Conservation (phyloP, 139 green algal species). For the Edaphochlamys debaryana region DNA sequence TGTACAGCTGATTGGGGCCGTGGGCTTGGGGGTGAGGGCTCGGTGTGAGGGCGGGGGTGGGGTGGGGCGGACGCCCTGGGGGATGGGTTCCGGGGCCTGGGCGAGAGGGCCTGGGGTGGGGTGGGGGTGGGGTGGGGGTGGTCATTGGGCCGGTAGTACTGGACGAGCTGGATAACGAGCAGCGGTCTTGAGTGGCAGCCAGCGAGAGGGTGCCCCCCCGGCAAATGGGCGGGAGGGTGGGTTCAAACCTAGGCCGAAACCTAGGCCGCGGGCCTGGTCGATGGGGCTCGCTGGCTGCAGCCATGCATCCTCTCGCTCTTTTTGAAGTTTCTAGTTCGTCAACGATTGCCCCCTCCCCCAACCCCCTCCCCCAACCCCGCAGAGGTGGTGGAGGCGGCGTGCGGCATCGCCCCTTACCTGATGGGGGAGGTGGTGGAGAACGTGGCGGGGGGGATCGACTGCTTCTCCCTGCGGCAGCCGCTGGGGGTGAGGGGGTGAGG, state of each 20-base stretch:
- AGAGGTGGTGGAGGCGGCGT: slow-evolving; percentile 97
- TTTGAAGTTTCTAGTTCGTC: too few species aligned
- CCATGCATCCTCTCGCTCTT: too few species aligned
- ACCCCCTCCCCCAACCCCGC: background rate
- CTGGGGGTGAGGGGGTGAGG: slow-evolving; percentile 80
- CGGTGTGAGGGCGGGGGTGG: background rate
- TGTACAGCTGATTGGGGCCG: too few species aligned
- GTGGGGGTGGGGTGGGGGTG: too few species aligned
- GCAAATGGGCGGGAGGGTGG: too few species aligned
- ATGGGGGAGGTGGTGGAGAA: slow-evolving; percentile 89
- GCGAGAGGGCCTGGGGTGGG: slow-evolving; percentile 49
- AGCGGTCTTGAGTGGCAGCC: too few species aligned
- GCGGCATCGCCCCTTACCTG: slow-evolving; percentile 76
- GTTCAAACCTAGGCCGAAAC: too few species aligned
- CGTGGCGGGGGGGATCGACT: slow-evolving; percentile 94
- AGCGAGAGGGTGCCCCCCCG: too few species aligned
- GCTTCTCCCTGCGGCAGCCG: slow-evolving; percentile 90
- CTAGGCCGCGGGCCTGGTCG: too few species aligned
- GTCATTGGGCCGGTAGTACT: too few species aligned
- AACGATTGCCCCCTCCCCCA: background rate
- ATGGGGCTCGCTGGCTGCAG: too few species aligned
- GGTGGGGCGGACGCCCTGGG: slow-evolving; percentile 63
- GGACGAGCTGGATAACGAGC: too few species aligned
- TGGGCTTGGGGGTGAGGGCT: background rate
- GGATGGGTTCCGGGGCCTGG: slow-evolving; percentile 95